Conservation (phyloP, 2,329 filamentous ascomycete species). For the Claviceps humidiphila region DNA sequence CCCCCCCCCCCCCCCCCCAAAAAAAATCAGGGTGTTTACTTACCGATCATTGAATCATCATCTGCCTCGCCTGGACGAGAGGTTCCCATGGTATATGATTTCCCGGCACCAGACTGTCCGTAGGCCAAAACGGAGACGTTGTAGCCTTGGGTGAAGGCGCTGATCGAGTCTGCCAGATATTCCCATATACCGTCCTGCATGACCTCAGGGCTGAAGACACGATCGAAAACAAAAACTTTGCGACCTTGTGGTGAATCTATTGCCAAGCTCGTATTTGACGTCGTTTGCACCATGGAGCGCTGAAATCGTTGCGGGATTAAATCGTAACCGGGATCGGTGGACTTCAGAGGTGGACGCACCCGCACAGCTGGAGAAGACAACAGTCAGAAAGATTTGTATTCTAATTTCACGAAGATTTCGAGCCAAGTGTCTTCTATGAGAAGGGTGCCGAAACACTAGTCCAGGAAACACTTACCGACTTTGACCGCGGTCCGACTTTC, state of each 20-base stretch:
- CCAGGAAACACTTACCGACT: slow-evolving; percentile 57
- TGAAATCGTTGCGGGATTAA: slow-evolving; percentile 94
- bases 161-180: slow-evolving; percentile 81
- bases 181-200: slow-evolving; percentile 88
- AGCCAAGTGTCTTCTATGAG: background rate
- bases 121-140: slow-evolving; percentile 97
- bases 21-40: background rate
- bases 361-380: slow-evolving; percentile 56
- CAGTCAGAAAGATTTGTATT: background rate
- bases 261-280: slow-evolving; percentile 68
- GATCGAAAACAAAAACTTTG: slow-evolving; percentile 93
- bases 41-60: slow-evolving; percentile 64
- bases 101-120: slow-evolving; percentile 92
- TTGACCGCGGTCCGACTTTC: slow-evolving; percentile 84
- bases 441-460: too few relatives aligned
- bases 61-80: slow-evolving; percentile 69
- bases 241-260: slow-evolving; percentile 87
- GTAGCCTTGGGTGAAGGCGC: slow-evolving; percentile 86
- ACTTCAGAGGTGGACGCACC: slow-evolving; percentile 72
- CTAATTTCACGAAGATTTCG: background rate
- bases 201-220: slow-evolving; percentile 75
- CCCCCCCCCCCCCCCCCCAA: too few relatives aligned
- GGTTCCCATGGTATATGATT: slow-evolving; percentile 98
- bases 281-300: slow-evolving; percentile 80
- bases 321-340: slow-evolving; percentile 82